Evolutionary conservation across 1,284 basidiomycete genomes (phyloP), one percentile per base, ranked within the genome.

Genomic region (Austroboletus novae-zelandiae): DNA sequence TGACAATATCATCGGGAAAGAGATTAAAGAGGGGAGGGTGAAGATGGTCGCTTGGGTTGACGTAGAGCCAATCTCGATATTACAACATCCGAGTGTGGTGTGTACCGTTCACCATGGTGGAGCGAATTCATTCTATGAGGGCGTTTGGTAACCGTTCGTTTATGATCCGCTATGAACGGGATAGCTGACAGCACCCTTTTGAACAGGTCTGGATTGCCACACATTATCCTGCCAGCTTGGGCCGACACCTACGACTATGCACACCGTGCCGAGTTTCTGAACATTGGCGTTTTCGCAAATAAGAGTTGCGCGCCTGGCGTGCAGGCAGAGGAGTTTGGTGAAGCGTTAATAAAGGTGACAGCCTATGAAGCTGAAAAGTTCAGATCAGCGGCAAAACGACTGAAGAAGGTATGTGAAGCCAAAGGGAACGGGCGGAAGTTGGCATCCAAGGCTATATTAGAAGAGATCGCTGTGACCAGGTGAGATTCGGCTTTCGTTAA

Each of bases 161-260:
- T 41, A 25, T 41, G 11, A 15, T 40, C 25, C n/a, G n/a, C 14
- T 27, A 27, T 27, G 25, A 5, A 23, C 25, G 7, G 25, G 25
- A 27, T 27, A 27, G 8, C 25, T 27, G 25, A 27, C 25, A 27
- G 25, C 7, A 10, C 9, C 11, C 13, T 11, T 4, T 45, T 18
- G 20, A 20, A 40, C 11, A 50, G 54, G 43, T 54, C 44, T 25
- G 56, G 56, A 1, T 3, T 43, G 2, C 48, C 56, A 1, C 55
- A 57, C 9, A 32, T 56, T 14, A 39, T 56, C 13, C 54, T 59
- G 15, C 47, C 57, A 1, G 50, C 45, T 6, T 59, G 54, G 57
- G 25, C 5, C 29, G 59, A 61, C 34, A 61, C 57, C 5, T 59
- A 44, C 20, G 56, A 59, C 15, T 57, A 47, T 30, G 57, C 46